Conservation (phyloP, 2,329 filamentous ascomycete genomes). For the Hymenoscyphus fraxineus region DNA sequence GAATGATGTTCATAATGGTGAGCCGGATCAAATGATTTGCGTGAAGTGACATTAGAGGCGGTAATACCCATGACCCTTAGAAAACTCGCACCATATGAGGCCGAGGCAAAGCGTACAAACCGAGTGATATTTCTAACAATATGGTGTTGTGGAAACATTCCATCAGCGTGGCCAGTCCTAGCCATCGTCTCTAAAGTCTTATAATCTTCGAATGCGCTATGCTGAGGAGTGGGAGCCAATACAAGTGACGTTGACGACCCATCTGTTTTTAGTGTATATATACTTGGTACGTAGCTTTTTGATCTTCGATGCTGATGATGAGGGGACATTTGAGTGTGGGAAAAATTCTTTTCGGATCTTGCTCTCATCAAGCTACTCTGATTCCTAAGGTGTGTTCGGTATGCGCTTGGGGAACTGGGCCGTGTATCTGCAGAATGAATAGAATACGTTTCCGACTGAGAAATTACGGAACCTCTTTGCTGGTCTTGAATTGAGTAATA, state of each 20-base stretch:
- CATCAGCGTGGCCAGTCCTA: slow-evolving; percentile 50
- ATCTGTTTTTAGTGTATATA: slow-evolving; percentile 57
- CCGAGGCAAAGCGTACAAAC: slow-evolving; percentile 64
- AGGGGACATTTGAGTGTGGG: slow-evolving; percentile 20
- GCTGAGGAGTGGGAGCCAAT: slow-evolving; percentile 32
- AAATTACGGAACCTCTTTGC: slow-evolving; percentile 52
- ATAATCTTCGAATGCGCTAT: slow-evolving; percentile 29
- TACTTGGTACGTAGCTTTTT: slow-evolving; percentile 42
- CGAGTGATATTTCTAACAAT: slow-evolving; percentile 59
- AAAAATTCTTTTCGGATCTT: slow-evolving; percentile 36
- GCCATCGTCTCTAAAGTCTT: slow-evolving; percentile 29
- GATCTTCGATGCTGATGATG: slow-evolving; percentile 35
- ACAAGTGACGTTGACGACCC: slow-evolving; percentile 32
- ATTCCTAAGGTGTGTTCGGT: slow-evolving; percentile 31
- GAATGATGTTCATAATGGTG: slow-evolving; percentile 58
- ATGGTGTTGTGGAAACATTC: slow-evolving; percentile 57
- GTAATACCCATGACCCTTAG: slow-evolving; percentile 61
- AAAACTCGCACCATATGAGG: slow-evolving; percentile 62
- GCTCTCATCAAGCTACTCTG: slow-evolving; percentile 35
- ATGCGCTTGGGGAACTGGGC: slow-evolving; percentile 43
- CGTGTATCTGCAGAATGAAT: slow-evolving; percentile 45
- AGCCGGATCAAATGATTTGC: slow-evolving; percentile 34
- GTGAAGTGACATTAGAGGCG: slow-evolving; percentile 43
- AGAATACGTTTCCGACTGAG: slow-evolving; percentile 53
- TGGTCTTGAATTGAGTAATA: slow-evolving; percentile 50